Evolutionary conservation across 352 stramenopile species (phyloP).

Genomic region (Phytophthora palmivora): DNA sequence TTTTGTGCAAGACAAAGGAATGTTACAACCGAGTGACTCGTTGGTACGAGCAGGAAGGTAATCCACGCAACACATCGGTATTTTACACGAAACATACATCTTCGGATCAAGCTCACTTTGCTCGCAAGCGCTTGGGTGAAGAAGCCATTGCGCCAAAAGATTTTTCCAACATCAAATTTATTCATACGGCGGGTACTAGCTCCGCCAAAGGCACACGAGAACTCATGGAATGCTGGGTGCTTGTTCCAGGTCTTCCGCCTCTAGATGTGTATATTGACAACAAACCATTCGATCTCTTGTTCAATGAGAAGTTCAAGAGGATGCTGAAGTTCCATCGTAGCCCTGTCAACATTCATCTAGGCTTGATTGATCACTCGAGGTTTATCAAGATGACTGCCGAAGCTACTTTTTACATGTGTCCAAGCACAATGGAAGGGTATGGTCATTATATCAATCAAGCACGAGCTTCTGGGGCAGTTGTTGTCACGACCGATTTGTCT

Average conservation of each 20-base stretch:
- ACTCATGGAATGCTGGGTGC: slow-evolving; percentile 64
- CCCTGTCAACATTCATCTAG: slow-evolving; percentile 36
- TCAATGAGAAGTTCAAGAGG: slow-evolving; percentile 15
- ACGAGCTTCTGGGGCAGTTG: slow-evolving; percentile 47
- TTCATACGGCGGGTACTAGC: slow-evolving; percentile 62
- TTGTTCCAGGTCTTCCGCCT: slow-evolving; percentile 45
- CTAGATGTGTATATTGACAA: slow-evolving; percentile 48
- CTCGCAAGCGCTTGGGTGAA: slow-evolving; percentile 25
- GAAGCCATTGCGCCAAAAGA: slow-evolving; percentile 39
- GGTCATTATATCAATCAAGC: slow-evolving; percentile 81
- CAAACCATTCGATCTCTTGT: slow-evolving; percentile 25
- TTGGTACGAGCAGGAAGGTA: too few species aligned
- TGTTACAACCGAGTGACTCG: too few species aligned
- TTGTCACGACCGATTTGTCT: slow-evolving; percentile 58
- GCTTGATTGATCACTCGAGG: slow-evolving; percentile 22
- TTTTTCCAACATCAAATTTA: slow-evolving; percentile 48
- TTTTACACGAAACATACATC: too few species aligned
- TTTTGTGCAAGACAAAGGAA: too few species aligned
- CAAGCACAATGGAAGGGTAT: slow-evolving; percentile 54
- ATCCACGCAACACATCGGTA: too few species aligned
- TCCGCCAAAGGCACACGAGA: slow-evolving; percentile 54
- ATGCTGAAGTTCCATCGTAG: slow-evolving; percentile 32
- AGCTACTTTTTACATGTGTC: slow-evolving; percentile 60
- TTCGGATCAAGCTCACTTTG: slow-evolving; percentile 34
- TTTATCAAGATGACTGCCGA: slow-evolving; percentile 57